Conservation (phyloP, 768 basidiomycete genomes). For the Mrakia hoshinonis region DNA sequence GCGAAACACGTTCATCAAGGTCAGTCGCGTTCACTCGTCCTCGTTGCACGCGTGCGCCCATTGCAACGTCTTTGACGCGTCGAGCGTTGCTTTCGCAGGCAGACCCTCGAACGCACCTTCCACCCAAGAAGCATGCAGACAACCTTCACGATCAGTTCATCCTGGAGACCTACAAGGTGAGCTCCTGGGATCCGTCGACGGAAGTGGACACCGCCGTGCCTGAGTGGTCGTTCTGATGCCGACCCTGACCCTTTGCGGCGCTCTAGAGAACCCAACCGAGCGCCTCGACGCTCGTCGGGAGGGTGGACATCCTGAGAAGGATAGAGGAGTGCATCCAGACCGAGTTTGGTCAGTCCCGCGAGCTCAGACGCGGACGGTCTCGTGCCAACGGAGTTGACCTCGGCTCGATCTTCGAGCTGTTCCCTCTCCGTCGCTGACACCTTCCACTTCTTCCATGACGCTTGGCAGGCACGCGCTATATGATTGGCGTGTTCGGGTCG, state of each 20-base stretch:
- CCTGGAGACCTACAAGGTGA: too few relatives aligned
- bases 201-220: too few relatives aligned
- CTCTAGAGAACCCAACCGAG: neutral
- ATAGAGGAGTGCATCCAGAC: neutral
- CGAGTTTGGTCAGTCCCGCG: neutral
- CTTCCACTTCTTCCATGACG: neutral
- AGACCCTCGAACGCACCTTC: too few relatives aligned
- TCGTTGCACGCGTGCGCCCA: neutral
- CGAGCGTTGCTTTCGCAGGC: neutral
- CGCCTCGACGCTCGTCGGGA: neutral
- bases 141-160: too few relatives aligned
- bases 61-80: neutral
- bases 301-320: neutral
- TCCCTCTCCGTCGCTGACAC: neutral
- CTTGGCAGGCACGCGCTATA: neutral
- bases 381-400: too few relatives aligned
- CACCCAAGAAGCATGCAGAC: too few relatives aligned
- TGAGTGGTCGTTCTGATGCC: too few relatives aligned
- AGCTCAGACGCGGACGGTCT: too few relatives aligned
- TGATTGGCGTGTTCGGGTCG: neutral
- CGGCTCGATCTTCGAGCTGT: too few relatives aligned
- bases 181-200: too few relatives aligned
- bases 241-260: neutral
- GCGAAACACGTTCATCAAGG: neutral
- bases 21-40: neutral